Base-by-base conservation (phyloP, 106 monocot genomes). In the Platanthera guangdongensis region DNA sequence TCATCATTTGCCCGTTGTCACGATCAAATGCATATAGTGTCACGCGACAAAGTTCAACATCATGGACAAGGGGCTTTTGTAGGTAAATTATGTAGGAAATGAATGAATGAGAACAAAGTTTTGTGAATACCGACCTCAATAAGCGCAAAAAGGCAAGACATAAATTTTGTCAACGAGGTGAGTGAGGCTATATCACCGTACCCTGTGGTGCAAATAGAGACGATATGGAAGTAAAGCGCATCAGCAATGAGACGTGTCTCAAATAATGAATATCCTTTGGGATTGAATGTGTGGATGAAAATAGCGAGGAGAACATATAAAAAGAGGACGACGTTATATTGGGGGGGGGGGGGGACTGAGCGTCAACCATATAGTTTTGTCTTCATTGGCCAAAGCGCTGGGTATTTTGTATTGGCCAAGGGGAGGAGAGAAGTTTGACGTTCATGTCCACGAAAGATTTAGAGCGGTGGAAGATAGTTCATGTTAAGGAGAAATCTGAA, bases 41-140 rank as follows among this genome's bases (percentile, higher is more conserved):
- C 8, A 50, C 72, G 10, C 83, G 59, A 3, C 8, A 54, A 0
- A 68, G 28, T 10, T 69, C 80, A 28, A 52, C 67, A 12, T 75
- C 73, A n/a, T 86, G 65, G 52, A 91, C 74, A 19, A 79, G 39
- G 12, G 51, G 30, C 78, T 91, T 86, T 53, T 88, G 90, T n/a
- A 85, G 48, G n/a, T 88, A 82, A 28, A 91, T 80, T 32, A 84
- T 54, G 57, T 84, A 84, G 9, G 74, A 75, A 13, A 91, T 74
- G 8, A 84, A 81, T n/a, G 47, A 54, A 79, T 18, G 85, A 81
- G 15, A 91, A 69, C n/a, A 91, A 69, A 16, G 82, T 79, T 22
- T 88, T 83, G 48, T 86, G 79, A 77, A 91, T 73, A 5, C 90
- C 90, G 60, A 91, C 88, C 9, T 88, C 90, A n/a, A 91, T 81